Base-by-base conservation (phyloP, 1,139 yeast genomes). In the Saccharomyces uvarum region DNA sequence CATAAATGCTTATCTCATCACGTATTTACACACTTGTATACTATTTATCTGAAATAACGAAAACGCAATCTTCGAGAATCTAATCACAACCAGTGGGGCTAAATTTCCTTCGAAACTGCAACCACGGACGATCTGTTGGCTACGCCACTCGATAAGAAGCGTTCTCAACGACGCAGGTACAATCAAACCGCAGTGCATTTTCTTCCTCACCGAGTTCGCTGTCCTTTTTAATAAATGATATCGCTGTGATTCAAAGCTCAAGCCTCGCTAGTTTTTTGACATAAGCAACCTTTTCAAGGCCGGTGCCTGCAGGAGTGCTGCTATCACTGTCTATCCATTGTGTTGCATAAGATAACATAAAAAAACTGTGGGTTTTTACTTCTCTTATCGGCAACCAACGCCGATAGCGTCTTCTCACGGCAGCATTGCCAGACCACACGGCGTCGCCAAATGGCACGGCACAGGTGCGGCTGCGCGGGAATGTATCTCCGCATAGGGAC, bases 1-100 rank as follows among this genome's bases (percentile, higher is more conserved):
- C 98, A 58, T 91, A 75, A 66, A 19, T 28, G 11, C 31, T 19
- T n/a, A 5, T 16, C 24, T 38, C 5, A 19, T 38, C n/a, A 38
- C 19, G 11, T 38, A 38, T 38, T 19, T 38, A 38, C 16, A 19
- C 11, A 13, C n/a, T 19, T 38, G 44, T 38, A 38, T 38, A 38
- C 44, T 38, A 19, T 38, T 38, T 38, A 38, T 24, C 24, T 38
- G 24, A 38, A 24, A 38, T 38, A 38, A 38, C n/a, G 13, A 16
- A 38, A 38, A 38, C 19, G n/a, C 5, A 38, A 38, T 19, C 19
- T 5, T 24, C 26, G 26, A 24, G 26, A 24, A 24, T 24, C 6
- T 24, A 24, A 24, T 29, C 33, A 29, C 14, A 29, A 29, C 1
- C 0, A 11, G 33, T 11, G 6, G 1, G 32, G 5, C 32, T 11